These are phyloP conservation scores for Periconia sp. DNA, from an alignment of 2,329 filamentous ascomycete species.

Conservation along the genomic window DNA sequence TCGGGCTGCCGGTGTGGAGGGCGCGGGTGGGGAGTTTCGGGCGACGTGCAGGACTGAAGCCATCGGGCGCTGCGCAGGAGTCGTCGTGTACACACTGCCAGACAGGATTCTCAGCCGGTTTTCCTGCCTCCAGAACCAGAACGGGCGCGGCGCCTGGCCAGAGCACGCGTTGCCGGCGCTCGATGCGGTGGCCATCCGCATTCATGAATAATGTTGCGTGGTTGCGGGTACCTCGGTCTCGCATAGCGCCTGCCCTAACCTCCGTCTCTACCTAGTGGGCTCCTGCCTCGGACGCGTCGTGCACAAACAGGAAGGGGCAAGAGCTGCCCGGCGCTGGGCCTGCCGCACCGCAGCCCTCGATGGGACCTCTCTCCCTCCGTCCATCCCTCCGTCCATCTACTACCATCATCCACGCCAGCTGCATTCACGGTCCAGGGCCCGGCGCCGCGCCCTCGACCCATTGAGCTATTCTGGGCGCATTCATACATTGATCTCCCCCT, in stretches of 20 bases:
- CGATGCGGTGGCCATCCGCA: not conserved
- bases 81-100: too few species aligned
- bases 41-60: not conserved
- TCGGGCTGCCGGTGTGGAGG: not conserved
- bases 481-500: too few species aligned
- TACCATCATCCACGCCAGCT: slow-evolving; percentile 5
- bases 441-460: not conserved
- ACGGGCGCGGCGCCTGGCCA: too few species aligned
- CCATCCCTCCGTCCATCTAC: slow-evolving; percentile 4
- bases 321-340: not conserved
- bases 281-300: not conserved
- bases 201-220: not conserved
- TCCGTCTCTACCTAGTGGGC: too few species aligned
- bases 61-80: not conserved
- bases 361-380: not conserved
- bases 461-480: slow-evolving; percentile 29
- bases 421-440: slow-evolving; percentile 8
- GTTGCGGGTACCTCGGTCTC: slow-evolving; percentile 4
- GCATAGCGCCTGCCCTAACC: slow-evolving; percentile 4
- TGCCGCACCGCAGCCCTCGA: not conserved
- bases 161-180: too few species aligned
- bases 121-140: too few species aligned
- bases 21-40: not conserved
- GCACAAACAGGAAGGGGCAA: not conserved
- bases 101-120: too few species aligned